A percentile compares a stretch with the other conserved stretches of the same genome.
Conservation (phyloP, 2,329 filamentous ascomycete species). For the Macrophomina pseudophaseolina region DNA sequence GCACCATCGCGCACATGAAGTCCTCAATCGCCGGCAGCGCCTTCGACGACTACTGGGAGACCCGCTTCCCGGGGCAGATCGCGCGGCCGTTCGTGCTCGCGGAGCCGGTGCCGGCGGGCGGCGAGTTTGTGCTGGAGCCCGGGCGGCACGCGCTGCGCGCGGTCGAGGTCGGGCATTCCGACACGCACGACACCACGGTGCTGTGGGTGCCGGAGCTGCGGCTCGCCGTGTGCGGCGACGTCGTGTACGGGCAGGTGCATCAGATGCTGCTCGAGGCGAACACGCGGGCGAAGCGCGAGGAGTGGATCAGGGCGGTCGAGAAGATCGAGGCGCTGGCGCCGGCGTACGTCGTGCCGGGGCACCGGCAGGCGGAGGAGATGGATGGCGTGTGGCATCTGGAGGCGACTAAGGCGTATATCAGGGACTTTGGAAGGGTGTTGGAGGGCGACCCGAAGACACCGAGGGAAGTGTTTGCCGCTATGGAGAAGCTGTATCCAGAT, state of each 20-base stretch:
- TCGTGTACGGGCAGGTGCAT: conserved; percentile 46
- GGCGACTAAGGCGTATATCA: conserved; percentile 37
- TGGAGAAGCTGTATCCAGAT: conserved; percentile 29
- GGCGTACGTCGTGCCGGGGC: conserved; percentile 39
- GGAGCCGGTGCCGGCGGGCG: conserved; percentile 28
- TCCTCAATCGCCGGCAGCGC: conserved; percentile 29
- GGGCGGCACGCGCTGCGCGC: conserved; percentile 30
- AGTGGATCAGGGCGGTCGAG: conserved; percentile 43
- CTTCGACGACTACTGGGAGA: conserved; percentile 6
- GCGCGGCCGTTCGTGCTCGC: background rate
- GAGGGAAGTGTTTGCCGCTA: conserved; percentile 26
- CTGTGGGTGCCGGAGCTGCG: conserved; percentile 43
- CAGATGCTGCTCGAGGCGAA: conserved; percentile 44
- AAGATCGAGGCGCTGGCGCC: conserved; percentile 41
- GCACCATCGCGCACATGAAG: conserved; percentile 33
- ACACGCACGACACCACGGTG: conserved; percentile 39
- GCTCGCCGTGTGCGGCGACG: conserved; percentile 47
- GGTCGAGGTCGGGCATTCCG: conserved; percentile 33
- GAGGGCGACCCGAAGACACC: conserved; percentile 23
- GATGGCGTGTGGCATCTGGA: conserved; percentile 38
- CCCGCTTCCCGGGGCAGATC: conserved; percentile 8
- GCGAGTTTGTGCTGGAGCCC: conserved; percentile 32
- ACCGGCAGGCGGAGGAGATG: conserved; percentile 35
- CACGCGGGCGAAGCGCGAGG: conserved; percentile 37
- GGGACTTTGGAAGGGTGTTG: conserved; percentile 25